Base-by-base conservation (phyloP, 192 early-diverging fungal species). In the Coemansia pectinata region DNA sequence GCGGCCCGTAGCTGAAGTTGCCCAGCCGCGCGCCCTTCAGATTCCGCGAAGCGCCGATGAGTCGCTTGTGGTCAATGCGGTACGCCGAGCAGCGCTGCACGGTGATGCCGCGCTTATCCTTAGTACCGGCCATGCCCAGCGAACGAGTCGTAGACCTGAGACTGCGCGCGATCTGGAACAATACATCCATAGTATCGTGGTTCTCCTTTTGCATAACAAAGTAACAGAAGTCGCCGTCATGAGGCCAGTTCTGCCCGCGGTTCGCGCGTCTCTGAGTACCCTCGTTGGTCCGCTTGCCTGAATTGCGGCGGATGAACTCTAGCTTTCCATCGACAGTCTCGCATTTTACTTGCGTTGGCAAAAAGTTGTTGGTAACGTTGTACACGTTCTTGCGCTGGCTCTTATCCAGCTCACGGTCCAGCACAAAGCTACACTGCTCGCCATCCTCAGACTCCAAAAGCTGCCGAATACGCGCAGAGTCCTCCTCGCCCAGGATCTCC, bases 191-290 rank as follows among this genome's bases (percentile, higher is more conserved):
- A 4, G 96, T 94, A 70, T 99, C 98, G 42, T 77, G 85, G 79
- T 96, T 95, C 64, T 96, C 91, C 78, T 99, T 99, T 77, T 91
- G 93, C 75, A 99, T 73, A 33, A 89, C 87, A 83, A 98, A 98
- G 50, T 92, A 85, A 66, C 87, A 86, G 67, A 90, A 94, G 33
- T 94, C 85, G 36, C 95, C 96, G 9, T 85, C 85, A 0, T 81
- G 85, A 9, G 86, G 68, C 87, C 90, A 92, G 21, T 74, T 63
- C 55, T 60, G 11, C 8, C 65, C 61, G 8, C 71, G 42, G 14
- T 58, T 25, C 11, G 5, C 31, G 1, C 27, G 55, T 31, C 55
- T 29, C 55, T 58, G 29, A 5, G 55, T 12, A 33, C 29, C 55
- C 5, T 12, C 12, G 23, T 27, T 29, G 27, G 12, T 15, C 23